Evolutionary conservation across 257 asterid species (phyloP).

Genomic region (Capsicum rhomboideum): DNA sequence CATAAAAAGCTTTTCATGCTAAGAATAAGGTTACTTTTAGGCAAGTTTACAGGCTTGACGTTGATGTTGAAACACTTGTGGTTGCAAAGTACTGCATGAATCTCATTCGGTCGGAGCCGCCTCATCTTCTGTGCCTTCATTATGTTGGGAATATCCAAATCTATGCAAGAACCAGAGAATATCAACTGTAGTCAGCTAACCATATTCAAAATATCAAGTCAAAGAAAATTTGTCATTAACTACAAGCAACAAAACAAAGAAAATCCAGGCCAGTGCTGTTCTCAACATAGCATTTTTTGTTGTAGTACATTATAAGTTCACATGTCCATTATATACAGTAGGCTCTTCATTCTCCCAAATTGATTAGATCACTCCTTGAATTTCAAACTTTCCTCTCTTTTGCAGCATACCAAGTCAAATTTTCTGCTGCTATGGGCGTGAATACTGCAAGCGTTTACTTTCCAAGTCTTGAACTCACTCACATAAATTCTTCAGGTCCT

Average conservation of each 20-base stretch:
- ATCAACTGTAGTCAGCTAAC: background rate
- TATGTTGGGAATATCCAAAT: slow-evolving; percentile 6
- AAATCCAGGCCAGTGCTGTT: background rate
- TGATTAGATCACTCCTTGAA: no score
- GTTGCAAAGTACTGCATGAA: slow-evolving; percentile 80
- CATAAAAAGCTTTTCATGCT: background rate
- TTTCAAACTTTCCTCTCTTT: no score
- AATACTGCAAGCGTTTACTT: background rate
- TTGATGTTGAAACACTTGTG: slow-evolving; percentile 50
- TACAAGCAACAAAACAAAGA: background rate
- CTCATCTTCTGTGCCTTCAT: slow-evolving; percentile 70
- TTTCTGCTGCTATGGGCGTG: no score
- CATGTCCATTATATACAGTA: no score
- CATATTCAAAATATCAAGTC: background rate
- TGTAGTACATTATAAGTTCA: background rate
- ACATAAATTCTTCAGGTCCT: background rate
- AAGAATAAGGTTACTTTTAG: slow-evolving; percentile 49
- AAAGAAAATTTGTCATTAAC: background rate
- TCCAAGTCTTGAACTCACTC: background rate
- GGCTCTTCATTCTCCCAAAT: no score
- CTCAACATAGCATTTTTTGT: background rate
- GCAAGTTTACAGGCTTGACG: slow-evolving; percentile 83
- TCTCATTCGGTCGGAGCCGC: slow-evolving; percentile 94
- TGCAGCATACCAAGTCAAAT: no score
- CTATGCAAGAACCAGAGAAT: no score